Conservation (phyloP, 805 yeast genomes). For the Maudiozyma pseudohumilis region DNA sequence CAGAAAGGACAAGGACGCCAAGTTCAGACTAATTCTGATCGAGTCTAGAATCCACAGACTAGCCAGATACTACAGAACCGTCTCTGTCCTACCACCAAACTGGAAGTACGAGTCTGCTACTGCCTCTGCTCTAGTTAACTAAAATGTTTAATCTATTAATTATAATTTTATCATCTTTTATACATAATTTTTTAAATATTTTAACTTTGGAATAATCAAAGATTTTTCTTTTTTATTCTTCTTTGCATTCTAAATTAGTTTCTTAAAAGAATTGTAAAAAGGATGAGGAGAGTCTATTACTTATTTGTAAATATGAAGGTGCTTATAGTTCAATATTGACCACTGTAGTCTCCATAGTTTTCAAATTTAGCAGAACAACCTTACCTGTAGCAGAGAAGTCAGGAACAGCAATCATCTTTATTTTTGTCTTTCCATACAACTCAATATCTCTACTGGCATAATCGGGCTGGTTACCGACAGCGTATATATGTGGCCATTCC, state of each 20-base stretch:
- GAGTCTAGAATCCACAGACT: slow-evolving; percentile 99
- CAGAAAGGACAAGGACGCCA: slow-evolving; percentile 99
- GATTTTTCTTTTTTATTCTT: neutral
- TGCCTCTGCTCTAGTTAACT: slow-evolving; percentile 99
- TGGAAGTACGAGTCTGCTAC: slow-evolving; percentile 99
- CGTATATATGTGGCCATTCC: slow-evolving; percentile 78
- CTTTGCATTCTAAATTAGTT: neutral
- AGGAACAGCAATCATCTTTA: slow-evolving; percentile 61
- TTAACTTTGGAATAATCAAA: neutral
- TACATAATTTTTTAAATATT: slow-evolving; percentile 2
- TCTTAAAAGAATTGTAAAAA: neutral
- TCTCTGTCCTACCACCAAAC: slow-evolving; percentile 98
- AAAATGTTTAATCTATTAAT: slow-evolving; percentile 31
- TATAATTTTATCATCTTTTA: neutral
- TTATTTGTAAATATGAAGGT: neutral
- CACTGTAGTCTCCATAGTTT: slow-evolving; percentile 44
- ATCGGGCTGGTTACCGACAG: slow-evolving; percentile 72
- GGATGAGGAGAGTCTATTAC: neutral
- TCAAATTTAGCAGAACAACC: slow-evolving; percentile 50
- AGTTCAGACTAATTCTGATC: slow-evolving; percentile 99
- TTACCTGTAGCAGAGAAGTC: slow-evolving; percentile 56
- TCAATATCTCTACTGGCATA: slow-evolving; percentile 40
- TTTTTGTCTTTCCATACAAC: slow-evolving; percentile 26
- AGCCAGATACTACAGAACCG: slow-evolving; percentile 99
- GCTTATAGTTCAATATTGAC: slow-evolving; percentile 26